Evolutionary conservation across 2,329 filamentous ascomycete species (phyloP), one percentile per base, ranked within the genome.

Genomic region (Aspergillus pseudoglaucus): DNA sequence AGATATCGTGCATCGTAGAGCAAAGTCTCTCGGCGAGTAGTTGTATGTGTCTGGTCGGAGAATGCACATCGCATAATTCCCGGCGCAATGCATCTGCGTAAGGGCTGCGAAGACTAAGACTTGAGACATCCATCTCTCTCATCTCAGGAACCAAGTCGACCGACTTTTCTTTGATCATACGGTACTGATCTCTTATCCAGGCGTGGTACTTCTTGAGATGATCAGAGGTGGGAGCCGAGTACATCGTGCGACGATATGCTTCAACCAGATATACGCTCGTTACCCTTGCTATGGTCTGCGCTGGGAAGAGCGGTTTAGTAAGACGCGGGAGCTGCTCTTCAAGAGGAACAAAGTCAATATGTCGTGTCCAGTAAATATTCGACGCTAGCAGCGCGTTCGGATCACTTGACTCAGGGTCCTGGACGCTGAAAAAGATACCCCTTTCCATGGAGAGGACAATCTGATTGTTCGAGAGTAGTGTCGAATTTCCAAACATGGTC

Each of bases 131-230:
- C 9, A 18, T 27, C 9, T 48, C 43, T 23, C 20, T 41, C 17
- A 39, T 23, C n/a, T 48, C 49, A 5, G 43, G 40, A 4, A 51
- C 20, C 12, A 48, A 12, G 14, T 27, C 14, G 6, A 38, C 10
- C 4, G 32, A 39, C 10, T 48, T 45, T 7, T 30, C 22, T 20
- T 42, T 22, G 27, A 52, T 44, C 12, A 15, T 14, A 8, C 33
- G 3, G 32, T 46, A 47, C 18, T 44, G 37, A 12, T 44, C 32
- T 18, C 15, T 15, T 9, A 52, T 12, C 43, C 47, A 47, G 5
- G 48, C 40, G n/a, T 44, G 25, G 23, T 48, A 50, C 46, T 50
- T 50, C 15, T 44, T 47, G n/a, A 52, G 40, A 44, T 50, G 47
- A 3, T 18, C 37, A 2, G 15, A 20, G 3, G 44, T 42, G 3